These are phyloP conservation scores for Fraxinus albicans DNA, from an alignment of 305 asterid species.

Conservation along the genomic window DNA sequence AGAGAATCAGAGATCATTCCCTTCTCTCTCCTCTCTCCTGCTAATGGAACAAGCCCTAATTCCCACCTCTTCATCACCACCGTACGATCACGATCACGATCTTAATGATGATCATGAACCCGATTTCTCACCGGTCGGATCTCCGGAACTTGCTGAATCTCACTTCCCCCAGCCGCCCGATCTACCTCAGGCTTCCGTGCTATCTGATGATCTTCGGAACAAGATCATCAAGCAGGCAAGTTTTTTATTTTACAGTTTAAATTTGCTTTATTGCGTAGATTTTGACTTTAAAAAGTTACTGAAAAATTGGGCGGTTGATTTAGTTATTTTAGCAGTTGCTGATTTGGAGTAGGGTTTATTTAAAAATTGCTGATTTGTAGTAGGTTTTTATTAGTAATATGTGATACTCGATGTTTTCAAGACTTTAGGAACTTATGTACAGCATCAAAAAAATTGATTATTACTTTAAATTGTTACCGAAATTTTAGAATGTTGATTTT, in stretches of 20 bases:
- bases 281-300: neutral
- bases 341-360: neutral
- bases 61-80: slow-evolving; percentile 48
- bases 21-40: slow-evolving; percentile 26
- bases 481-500: neutral
- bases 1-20: slow-evolving; percentile 41
- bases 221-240: slow-evolving; percentile 73
- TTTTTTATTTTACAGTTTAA: neutral
- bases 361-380: neutral
- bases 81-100: slow-evolving; percentile 36
- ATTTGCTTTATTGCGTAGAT: neutral
- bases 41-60: slow-evolving; percentile 39
- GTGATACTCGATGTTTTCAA: neutral
- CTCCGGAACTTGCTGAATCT: slow-evolving; percentile 53
- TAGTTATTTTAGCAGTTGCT: neutral
- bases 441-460: neutral
- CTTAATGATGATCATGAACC: slow-evolving; percentile 22
- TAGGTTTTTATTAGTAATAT: neutral
- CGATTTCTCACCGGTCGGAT: slow-evolving; percentile 69
- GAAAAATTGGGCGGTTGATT: neutral
- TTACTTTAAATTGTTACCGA: neutral
- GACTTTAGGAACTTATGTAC: neutral
- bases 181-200: slow-evolving; percentile 35
- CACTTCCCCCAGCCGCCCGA: slow-evolving; percentile 41
- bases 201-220: slow-evolving; percentile 67